Evolutionary conservation across 352 stramenopile species (phyloP), one percentile per base, ranked within the genome.

Genomic region (Phytophthora cryptogea): DNA sequence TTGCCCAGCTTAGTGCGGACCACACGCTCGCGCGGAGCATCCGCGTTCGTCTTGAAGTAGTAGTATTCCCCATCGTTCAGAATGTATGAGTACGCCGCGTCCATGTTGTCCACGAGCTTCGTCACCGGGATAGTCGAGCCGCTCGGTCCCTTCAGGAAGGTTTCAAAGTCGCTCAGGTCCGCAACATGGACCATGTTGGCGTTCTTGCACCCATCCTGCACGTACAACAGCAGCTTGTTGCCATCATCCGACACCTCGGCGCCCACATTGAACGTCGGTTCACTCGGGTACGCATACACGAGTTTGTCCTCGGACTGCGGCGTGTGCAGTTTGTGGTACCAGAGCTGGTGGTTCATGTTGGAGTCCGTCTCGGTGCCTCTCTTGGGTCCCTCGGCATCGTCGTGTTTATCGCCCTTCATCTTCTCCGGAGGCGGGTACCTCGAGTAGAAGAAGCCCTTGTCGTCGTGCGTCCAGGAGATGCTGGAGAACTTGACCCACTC

Each of bases 401-500:
- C 69, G 28, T 78, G 71, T 32, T 73, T 70, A 30, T 75, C 69
- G n/a, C 72, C 62, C 31, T 72, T 78, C 50, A 89, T 66, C 42
- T 80, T 83, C 37, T 84, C 70, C n/a, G 78, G 82, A 5, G 84
- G 66, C 26, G 82, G 80, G 70, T 92, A 95, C 1, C 83, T 73
- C 41, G 76, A 89, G 68, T 94, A 96, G 64, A 96, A 96, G 66
- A 96, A 94, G 0, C 87, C 85, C 48, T 79, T 79, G 60, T 89
- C 84, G 49, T 94, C 86, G 43, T 94, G 79, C 20, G 78, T 90
- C 86, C 84, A 97, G 3, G 76, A 56, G 32, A 97, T 90, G 31
- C 59, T 70, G 45, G 74, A 89, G 60, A 95, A 97, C 76, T 96
- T 96, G 68, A 92, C 90, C 86, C 86, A 96, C 63, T 91, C 78